Evolutionary conservation across 805 yeast genomes (phyloP), one percentile per base, ranked within the genome.

Genomic region (Candida ulmi): DNA sequence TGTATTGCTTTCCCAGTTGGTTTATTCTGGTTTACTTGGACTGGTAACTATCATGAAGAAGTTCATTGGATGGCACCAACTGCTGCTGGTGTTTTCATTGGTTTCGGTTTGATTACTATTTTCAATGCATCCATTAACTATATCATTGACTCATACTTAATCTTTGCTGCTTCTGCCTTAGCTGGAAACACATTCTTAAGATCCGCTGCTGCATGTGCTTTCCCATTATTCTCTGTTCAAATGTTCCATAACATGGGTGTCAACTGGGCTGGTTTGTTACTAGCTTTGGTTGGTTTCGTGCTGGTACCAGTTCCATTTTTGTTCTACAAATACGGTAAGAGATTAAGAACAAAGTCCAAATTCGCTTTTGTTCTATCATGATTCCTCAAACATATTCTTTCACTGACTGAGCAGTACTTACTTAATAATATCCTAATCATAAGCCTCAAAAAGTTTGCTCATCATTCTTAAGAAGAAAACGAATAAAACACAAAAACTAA

Each of bases 1-100:
- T 79, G 81, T 18, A 47, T 85, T 38, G 57, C 72, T 9, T 86
- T 88, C 67, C 83, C 95, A 25, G 68, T 77, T 38, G 96, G 96
- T 39, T 66, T 88, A 45, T 70, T 88, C 53, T 84, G 95, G 95
- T 70, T 88, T 60, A 76, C 85, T 41, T 88, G 96, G 96, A 68
- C 91, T 9, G 96, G 95, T 57, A 74, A 76, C 46, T 88, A 80
- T 61, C 81, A 75, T 35, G 61, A 80, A 27, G 61, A 62, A 30
- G 76, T 86, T 29, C 95, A 82, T 56, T 88, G 91, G 91, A 80
- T 79, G 52, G 85, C 76, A 13, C 93, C 95, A 33, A 73, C 84
- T 2, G 62, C 77, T 23, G 77, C 86, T 21, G 83, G 86, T 47
- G 44, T 73, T 4, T 71, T 80, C 53, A 71, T 76, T 30, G 90